Evolutionary conservation across 1,284 basidiomycete genomes (phyloP).

Genomic region (Fomitopsis schrenkii): DNA sequence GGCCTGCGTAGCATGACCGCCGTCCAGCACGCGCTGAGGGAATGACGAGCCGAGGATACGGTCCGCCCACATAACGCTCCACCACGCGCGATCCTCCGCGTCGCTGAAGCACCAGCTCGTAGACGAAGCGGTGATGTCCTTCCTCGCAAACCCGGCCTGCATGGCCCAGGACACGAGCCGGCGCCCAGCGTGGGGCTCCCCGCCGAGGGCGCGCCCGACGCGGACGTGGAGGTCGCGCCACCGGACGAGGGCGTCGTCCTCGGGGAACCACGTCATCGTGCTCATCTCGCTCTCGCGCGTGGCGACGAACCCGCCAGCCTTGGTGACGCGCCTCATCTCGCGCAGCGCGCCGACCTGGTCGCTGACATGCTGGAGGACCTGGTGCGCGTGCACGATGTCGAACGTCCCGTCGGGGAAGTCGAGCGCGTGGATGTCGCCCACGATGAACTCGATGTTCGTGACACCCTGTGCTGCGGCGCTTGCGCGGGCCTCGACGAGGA

Average conservation of each 20-base stretch:
- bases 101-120: conserved; percentile 33
- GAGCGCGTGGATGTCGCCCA: conserved; percentile 30
- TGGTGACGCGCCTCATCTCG: conserved; percentile 41
- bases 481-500: conserved; percentile 28
- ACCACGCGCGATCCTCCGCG: conserved; percentile 32
- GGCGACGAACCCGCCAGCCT: conserved; percentile 39
- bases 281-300: conserved; percentile 32
- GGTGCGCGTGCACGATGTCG: conserved; percentile 43
- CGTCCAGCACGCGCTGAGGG: conserved; percentile 24
- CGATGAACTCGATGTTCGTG: conserved; percentile 29
- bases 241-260: conserved; percentile 21
- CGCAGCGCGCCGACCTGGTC: conserved; percentile 35
- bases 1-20: conserved; percentile 23
- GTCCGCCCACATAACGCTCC: conserved; percentile 32
- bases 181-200: conserved; percentile 28
- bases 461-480: conserved; percentile 24
- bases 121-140: conserved; percentile 22
- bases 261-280: conserved; percentile 29
- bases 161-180: conserved; percentile 27
- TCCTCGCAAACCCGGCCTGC: conserved; percentile 25
- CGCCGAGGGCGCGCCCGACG: conserved; percentile 25
- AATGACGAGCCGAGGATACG: conserved; percentile 28
- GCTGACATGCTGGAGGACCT: conserved; percentile 39
- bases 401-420: conserved; percentile 33
- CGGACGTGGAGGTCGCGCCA: conserved; percentile 22